Evolutionary conservation across 2,329 filamentous ascomycete species (phyloP).

Genomic region (Cercospora sojina): DNA sequence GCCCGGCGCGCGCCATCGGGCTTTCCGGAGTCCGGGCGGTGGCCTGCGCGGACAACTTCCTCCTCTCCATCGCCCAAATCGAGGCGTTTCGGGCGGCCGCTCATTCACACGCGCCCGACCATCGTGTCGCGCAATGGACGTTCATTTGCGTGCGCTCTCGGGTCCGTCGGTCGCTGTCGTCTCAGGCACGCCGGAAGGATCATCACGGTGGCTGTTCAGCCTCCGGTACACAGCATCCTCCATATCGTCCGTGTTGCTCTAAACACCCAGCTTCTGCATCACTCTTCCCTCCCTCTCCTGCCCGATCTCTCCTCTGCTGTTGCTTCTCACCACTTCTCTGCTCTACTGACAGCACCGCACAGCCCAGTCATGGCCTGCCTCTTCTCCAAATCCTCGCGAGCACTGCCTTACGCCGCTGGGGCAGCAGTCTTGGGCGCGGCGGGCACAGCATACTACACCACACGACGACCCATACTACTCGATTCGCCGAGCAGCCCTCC

Average conservation of each 20-base stretch:
- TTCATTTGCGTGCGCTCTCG: not conserved
- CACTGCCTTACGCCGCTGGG: conserved; percentile 23
- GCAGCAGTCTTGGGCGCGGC: conserved; percentile 19
- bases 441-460: conserved; percentile 19
- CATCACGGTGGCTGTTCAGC: not conserved
- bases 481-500: conserved; percentile 33
- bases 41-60: not conserved
- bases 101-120: not conserved
- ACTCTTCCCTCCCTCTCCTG: not conserved
- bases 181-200: not conserved
- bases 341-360: not conserved
- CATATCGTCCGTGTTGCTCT: not conserved
- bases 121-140: not conserved
- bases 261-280: not conserved
- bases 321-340: not conserved
- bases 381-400: conserved; percentile 20
- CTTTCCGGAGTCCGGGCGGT: not conserved
- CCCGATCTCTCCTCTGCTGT: not conserved
- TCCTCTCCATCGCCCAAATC: not conserved
- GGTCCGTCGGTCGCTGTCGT: not conserved
- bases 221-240: not conserved
- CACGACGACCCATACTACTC: conserved; percentile 23
- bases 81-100: not conserved
- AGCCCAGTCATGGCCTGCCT: conserved; percentile 21
- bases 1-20: not conserved